phyloP scores from a whole-genome alignment of 345 rosid species.

The Isatis tinctoria region DNA sequence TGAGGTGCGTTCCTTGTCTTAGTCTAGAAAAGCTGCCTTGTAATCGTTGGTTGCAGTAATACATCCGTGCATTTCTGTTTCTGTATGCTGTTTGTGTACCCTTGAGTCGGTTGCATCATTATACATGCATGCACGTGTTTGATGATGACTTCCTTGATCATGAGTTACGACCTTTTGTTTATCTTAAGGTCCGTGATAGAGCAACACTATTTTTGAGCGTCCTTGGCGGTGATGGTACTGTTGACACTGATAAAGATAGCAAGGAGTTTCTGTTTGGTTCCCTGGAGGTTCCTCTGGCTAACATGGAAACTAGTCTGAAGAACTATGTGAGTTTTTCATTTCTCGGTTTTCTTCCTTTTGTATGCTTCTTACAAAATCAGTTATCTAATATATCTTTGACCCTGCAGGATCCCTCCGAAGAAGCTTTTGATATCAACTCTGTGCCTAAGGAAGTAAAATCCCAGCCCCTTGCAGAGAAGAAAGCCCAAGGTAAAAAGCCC shows the following conservation, averaged over 20 bases:
- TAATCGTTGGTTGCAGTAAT: background rate
- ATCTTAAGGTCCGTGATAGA: constrained; percentile 87
- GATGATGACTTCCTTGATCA: background rate
- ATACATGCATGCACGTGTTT: constrained; percentile 6
- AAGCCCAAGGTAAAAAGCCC: constrained; percentile 86
- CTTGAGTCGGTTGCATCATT: constrained; percentile 1
- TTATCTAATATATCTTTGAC: constrained; percentile 25
- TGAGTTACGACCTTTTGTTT: background rate
- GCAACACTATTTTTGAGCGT: constrained; percentile 88
- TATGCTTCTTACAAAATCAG: constrained; percentile 2
- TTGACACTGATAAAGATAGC: constrained; percentile 56
- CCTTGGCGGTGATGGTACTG: constrained; percentile 64
- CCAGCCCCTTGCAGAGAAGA: constrained; percentile 89
- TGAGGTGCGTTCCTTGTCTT: constrained; percentile 54
- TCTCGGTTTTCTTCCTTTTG: constrained; percentile 13
- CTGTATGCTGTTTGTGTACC: background rate
- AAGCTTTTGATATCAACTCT: constrained; percentile 70
- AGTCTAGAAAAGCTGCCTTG: background rate
- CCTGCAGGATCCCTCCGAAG: constrained; percentile 76
- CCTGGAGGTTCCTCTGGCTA: constrained; percentile 74
- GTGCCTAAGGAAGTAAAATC: constrained; percentile 87
- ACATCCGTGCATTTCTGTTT: background rate
- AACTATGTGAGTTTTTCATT: constrained; percentile 60
- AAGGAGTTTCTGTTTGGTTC: constrained; percentile 81
- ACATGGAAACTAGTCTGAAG: constrained; percentile 88